Base-by-base conservation (phyloP, 2,329 filamentous ascomycete genomes). In the Tricladium varicosporioides region DNA sequence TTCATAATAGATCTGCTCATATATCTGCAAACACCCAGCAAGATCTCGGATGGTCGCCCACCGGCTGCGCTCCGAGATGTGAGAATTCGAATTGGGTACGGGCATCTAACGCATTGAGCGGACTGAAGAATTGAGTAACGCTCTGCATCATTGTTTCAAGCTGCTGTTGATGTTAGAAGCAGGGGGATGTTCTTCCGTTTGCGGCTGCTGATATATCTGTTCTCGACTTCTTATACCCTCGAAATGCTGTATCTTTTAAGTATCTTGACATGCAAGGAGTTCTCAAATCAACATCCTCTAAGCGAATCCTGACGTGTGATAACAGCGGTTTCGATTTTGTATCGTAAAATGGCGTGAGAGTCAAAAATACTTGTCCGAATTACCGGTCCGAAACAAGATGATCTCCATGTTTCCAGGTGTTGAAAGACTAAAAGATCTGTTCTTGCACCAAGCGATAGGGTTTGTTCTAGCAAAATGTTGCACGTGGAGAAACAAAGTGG, bases 21-120 rank as follows among this genome's bases (percentile, higher is more conserved):
- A 57, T 57, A 32, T 43, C 16, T 22, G 19, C 8, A 19, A n/a
- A 45, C 31, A 42, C 18, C 46, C 47, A 33, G 11, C n/a, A 44
- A n/a, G 40, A 47, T 53, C 52, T 60, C 61, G 61, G 61, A 63
- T 61, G 55, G 59, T 61, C 48, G 51, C 53, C 36, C 54, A 58
- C 57, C 57, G 58, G 51, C 27, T 42, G 13, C n/a, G 15, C 19
- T 5, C 32, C n/a, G 18, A 42, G 8, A 33, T 16, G n/a, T 18
- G 5, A 27, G 15, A 19, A 31, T 33, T 56, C 49, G 22, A 36
- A 51, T 32, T 44, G 22, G 44, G 43, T 44, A 56, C 48, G 51
- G 58, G 53, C 56, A 54, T 60, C 42, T 27, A 59, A 56, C 51
- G 58, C 56, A 59, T 61, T 53, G 60, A 48, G 22, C 32, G 18